Evolutionary conservation across 768 basidiomycete genomes (phyloP).

Genomic region (Pluteus cervinus): DNA sequence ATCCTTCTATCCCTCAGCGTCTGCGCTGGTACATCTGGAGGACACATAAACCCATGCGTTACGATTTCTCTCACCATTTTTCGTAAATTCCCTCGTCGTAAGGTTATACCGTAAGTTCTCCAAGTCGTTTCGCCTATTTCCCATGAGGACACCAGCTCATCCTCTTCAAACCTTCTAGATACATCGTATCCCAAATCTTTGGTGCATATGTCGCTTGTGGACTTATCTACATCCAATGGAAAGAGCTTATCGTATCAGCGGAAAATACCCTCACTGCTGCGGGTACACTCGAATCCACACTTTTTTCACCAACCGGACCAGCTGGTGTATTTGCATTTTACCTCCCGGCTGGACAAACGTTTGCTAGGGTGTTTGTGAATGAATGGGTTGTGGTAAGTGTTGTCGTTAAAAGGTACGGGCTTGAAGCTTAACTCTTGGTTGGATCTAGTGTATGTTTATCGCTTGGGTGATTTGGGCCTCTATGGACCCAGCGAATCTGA

Average conservation of each 20-base stretch:
- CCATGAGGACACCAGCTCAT: too few relatives aligned
- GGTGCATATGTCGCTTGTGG: conserved; percentile 12
- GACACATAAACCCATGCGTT: conserved; percentile 10
- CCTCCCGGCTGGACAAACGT: conserved; percentile 10
- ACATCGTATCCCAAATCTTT: conserved; percentile 14
- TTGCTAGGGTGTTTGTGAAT: conserved; percentile 10
- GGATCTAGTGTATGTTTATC: conserved; percentile 32
- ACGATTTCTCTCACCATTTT: conserved; percentile 9
- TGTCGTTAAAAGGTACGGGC: background rate
- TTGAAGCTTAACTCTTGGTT: background rate
- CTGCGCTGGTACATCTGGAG: conserved; percentile 9
- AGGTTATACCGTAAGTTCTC: conserved; percentile 7
- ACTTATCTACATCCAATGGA: conserved; percentile 11
- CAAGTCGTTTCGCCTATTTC: background rate
- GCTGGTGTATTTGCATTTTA: conserved; percentile 15
- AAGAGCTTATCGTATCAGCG: conserved; percentile 6
- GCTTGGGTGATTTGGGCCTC: conserved; percentile 45
- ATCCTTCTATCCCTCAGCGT: conserved; percentile 9
- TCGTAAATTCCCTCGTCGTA: conserved; percentile 9
- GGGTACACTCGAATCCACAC: conserved; percentile 3
- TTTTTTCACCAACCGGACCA: conserved; percentile 10
- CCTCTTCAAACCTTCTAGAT: conserved; percentile 7
- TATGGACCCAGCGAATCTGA: conserved; percentile 53
- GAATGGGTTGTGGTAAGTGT: conserved; percentile 9
- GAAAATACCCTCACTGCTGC: conserved; percentile 7